phyloP scores from a whole-genome alignment of 768 basidiomycete species.

The Boletus pseudopeckii region DNA sequence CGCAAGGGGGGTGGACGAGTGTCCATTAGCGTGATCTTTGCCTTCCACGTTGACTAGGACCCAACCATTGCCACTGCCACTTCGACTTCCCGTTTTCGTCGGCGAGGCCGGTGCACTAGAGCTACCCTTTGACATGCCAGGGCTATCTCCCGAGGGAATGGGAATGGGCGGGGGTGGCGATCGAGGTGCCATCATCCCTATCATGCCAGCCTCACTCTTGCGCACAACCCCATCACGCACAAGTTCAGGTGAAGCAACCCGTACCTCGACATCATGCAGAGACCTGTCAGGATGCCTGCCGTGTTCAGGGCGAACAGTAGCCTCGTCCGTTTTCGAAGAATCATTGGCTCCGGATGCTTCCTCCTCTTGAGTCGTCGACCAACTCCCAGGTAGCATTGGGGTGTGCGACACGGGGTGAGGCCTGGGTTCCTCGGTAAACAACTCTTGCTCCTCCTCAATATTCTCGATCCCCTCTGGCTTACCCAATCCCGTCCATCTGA shows the following conservation, averaged over 20 bases:
- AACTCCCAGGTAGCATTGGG: constrained; percentile 50
- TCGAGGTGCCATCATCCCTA: constrained; percentile 45
- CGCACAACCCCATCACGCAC: constrained; percentile 41
- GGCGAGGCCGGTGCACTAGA: constrained; percentile 31
- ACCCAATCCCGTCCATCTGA: constrained; percentile 58
- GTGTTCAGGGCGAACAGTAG: constrained; percentile 26
- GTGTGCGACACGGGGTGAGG: constrained; percentile 26
- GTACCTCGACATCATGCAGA: constrained; percentile 49
- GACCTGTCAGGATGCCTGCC: constrained; percentile 31
- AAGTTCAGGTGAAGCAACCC: constrained; percentile 53
- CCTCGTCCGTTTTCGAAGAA: constrained; percentile 26
- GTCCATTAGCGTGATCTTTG: constrained; percentile 29
- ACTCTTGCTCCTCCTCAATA: constrained; percentile 34
- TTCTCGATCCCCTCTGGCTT: constrained; percentile 37
- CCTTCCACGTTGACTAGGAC: constrained; percentile 63
- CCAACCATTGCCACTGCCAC: constrained; percentile 54
- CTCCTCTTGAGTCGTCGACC: constrained; percentile 52
- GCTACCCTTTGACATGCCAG: constrained; percentile 20
- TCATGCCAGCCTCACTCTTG: constrained; percentile 63
- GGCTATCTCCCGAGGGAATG: constrained; percentile 26
- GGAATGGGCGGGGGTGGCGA: constrained; percentile 26
- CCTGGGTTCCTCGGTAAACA: constrained; percentile 24
- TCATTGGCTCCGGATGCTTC: constrained; percentile 38
- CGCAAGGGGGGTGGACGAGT: constrained; percentile 20
- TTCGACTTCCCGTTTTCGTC: constrained; percentile 32